These are phyloP conservation scores for Kluyveromyces sp. DNA, from an alignment of 1,139 yeast genomes.

Conservation along the genomic window DNA sequence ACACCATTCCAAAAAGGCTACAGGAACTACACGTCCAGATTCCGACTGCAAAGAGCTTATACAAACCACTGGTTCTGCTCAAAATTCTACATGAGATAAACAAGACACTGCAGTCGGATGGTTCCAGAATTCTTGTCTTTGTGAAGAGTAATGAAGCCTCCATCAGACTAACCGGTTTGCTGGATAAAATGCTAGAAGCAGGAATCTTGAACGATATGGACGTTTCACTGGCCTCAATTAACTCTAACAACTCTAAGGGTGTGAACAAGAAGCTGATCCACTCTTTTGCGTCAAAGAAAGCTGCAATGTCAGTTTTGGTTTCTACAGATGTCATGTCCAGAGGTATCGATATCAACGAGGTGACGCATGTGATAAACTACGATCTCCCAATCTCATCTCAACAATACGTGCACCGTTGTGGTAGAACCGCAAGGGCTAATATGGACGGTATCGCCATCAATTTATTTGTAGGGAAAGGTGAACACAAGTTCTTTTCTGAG, in stretches of 20 bases:
- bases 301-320: conserved; percentile 49
- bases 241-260: conserved; percentile 46
- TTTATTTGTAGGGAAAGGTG: conserved; percentile 68
- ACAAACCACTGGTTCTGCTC: conserved; percentile 68
- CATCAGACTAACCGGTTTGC: conserved; percentile 59
- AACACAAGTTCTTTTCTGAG: conserved; percentile 55
- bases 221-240: conserved; percentile 35
- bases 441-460: conserved; percentile 67
- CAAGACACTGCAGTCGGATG: conserved; percentile 11
- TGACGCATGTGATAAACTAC: conserved; percentile 76
- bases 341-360: conserved; percentile 76
- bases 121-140: conserved; percentile 49
- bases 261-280: conserved; percentile 44
- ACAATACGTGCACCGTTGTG: conserved; percentile 92
- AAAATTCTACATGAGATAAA: conserved; percentile 39
- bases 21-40: conserved; percentile 45
- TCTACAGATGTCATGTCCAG: conserved; percentile 93
- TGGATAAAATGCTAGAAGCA: conserved; percentile 40
- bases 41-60: conserved; percentile 50
- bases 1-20: conserved; percentile 50
- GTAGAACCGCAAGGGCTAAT: conserved; percentile 94
- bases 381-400: conserved; percentile 84
- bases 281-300: conserved; percentile 41
- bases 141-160: conserved; percentile 85
- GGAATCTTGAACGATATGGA: conserved; percentile 8